These are phyloP conservation scores for Alternaria sp. DNA, from an alignment of 2,329 filamentous ascomycete species.

Conservation along the genomic window DNA sequence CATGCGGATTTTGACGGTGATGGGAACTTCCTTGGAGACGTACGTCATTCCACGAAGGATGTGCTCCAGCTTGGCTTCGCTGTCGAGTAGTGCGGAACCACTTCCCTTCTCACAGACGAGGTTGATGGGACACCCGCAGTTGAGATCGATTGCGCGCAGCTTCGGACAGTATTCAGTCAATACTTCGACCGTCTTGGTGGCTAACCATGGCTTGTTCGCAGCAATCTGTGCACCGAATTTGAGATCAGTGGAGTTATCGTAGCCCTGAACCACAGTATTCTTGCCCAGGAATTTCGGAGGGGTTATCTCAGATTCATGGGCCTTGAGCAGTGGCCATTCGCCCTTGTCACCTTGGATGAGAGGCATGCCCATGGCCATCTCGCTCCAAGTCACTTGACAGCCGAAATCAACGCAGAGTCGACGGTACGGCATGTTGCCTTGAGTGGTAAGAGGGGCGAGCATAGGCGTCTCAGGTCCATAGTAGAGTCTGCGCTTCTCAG, in stretches of 20 bases:
- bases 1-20: constrained; percentile 94
- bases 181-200: constrained; percentile 85
- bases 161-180: constrained; percentile 79
- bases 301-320: constrained; percentile 80
- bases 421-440: constrained; percentile 94
- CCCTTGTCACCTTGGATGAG: constrained; percentile 87
- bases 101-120: constrained; percentile 87
- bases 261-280: constrained; percentile 71
- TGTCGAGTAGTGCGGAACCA: constrained; percentile 90
- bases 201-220: constrained; percentile 89
- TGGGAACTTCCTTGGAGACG: constrained; percentile 87
- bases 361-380: constrained; percentile 95
- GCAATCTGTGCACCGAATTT: constrained; percentile 94
- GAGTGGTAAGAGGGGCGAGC: constrained; percentile 93
- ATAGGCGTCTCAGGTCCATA: constrained; percentile 93
- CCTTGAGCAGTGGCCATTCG: constrained; percentile 95
- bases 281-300: constrained; percentile 72
- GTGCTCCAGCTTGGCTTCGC: constrained; percentile 86
- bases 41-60: constrained; percentile 96
- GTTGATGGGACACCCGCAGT: constrained; percentile 97
- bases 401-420: constrained; percentile 88
- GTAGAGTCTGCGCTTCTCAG: constrained; percentile 92
- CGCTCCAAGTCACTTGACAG: constrained; percentile 92
- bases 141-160: constrained; percentile 90
- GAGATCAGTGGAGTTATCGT: constrained; percentile 82